Evolutionary conservation across 106 monocot species (phyloP).

Genomic region (Allium fistulosum): DNA sequence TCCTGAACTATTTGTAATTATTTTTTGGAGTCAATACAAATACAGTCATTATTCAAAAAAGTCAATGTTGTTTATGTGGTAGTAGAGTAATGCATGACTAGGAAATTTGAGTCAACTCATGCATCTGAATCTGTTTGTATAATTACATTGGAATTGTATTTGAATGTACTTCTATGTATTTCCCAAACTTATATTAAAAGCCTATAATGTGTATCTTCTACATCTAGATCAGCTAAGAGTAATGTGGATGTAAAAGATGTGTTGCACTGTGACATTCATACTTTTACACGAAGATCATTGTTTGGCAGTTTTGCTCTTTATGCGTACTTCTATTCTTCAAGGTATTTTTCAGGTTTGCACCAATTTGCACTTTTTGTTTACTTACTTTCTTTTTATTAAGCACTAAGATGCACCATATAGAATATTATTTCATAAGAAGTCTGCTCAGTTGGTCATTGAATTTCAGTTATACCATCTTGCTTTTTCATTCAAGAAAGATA

Average conservation of each 20-base stretch:
- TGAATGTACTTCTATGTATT: neutral
- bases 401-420: no score
- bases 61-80: neutral
- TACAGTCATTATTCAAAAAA: neutral
- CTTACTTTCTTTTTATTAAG: neutral
- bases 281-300: constrained; percentile 37
- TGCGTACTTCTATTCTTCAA: constrained; percentile 50
- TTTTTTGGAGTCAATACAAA: neutral
- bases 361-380: constrained; percentile 3
- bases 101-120: neutral
- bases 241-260: constrained; percentile 16
- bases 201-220: constrained; percentile 15
- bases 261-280: constrained; percentile 16
- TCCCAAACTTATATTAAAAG: neutral
- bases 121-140: neutral
- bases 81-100: neutral
- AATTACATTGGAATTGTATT: neutral
- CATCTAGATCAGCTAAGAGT: constrained; percentile 16
- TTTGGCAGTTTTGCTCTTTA: constrained; percentile 36
- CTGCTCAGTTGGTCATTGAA: no score
- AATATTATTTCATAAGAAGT: no score
- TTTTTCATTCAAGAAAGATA: neutral
- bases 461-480: neutral
- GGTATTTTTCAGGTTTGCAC: constrained; percentile 84
- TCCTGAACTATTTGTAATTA: no score